These are phyloP conservation scores for Kalaharituber pfeilii DNA, from an alignment of 2,329 filamentous ascomycete species.

Conservation along the genomic window DNA sequence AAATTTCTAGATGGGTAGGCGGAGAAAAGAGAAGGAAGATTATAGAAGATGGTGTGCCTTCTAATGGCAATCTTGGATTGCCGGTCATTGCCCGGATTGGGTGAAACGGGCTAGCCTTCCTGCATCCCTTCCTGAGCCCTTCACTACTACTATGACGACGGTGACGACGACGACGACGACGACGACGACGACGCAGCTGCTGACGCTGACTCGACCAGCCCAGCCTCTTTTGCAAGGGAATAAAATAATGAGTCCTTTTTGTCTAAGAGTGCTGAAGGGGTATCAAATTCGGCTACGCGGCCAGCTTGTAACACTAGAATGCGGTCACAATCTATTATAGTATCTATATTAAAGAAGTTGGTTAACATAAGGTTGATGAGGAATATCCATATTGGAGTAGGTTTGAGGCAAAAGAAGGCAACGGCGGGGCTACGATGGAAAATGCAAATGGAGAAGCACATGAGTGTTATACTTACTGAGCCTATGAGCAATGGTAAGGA, in stretches of 20 bases:
- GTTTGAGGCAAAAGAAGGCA: neutral
- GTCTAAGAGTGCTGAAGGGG: constrained; percentile 58
- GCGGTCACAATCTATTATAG: constrained; percentile 73
- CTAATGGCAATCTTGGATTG: no score
- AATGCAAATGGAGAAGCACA: neutral
- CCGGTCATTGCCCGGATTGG: no score
- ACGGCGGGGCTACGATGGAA: neutral
- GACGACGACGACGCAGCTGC: neutral
- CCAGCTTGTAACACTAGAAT: constrained; percentile 89
- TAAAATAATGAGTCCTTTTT: constrained; percentile 60
- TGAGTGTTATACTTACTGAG: constrained; percentile 39
- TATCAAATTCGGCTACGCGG: constrained; percentile 81
- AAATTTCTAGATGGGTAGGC: no score
- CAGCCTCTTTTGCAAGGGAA: constrained; percentile 78
- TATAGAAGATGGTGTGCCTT: no score
- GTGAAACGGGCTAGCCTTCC: no score
- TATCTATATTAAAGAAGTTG: constrained; percentile 34
- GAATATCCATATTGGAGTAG: neutral
- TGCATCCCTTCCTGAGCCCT: no score
- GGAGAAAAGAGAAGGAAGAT: no score
- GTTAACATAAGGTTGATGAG: neutral
- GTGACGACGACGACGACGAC: neutral
- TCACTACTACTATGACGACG: no score
- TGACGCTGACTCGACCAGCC: constrained; percentile 33
- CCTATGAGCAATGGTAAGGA: constrained; percentile 94